Evolutionary conservation across 768 basidiomycete species (phyloP).

Genomic region (Phaeotremella fagi): DNA sequence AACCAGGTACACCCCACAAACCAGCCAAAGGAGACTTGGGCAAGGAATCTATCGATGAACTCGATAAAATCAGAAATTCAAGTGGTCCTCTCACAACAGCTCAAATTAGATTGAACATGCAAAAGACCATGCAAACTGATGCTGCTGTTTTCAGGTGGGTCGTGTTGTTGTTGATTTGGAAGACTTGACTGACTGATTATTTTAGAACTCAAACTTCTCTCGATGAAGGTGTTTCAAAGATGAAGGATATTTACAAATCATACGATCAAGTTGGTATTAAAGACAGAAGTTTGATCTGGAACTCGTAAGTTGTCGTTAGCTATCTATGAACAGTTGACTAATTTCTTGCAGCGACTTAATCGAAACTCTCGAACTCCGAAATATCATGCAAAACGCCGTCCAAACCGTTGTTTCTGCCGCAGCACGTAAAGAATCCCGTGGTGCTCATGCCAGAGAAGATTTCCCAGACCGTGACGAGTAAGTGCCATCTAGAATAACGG

Average conservation of each 20-base stretch:
- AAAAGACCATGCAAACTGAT: slow-evolving; percentile 97
- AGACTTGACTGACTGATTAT: neutral
- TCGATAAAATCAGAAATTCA: slow-evolving; percentile 73
- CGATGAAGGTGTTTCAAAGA: slow-evolving; percentile 86
- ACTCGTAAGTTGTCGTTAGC: slow-evolving; percentile 65
- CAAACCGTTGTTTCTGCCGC: slow-evolving; percentile 80
- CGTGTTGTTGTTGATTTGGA: neutral
- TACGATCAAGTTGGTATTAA: slow-evolving; percentile 91
- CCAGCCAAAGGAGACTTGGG: slow-evolving; percentile 80
- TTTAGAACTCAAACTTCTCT: slow-evolving; percentile 75
- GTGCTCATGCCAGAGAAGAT: slow-evolving; percentile 98
- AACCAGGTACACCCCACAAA: slow-evolving; percentile 87
- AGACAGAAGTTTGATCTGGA: slow-evolving; percentile 99
- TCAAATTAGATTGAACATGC: slow-evolving; percentile 89
- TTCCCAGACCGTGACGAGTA: slow-evolving; percentile 94
- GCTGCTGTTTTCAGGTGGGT: slow-evolving; percentile 85
- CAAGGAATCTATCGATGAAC: slow-evolving; percentile 71
- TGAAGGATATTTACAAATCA: slow-evolving; percentile 78
- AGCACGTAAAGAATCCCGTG: slow-evolving; percentile 93
- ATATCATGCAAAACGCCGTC: slow-evolving; percentile 87
- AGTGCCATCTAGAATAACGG: too few relatives aligned
- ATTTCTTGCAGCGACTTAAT: slow-evolving; percentile 69
- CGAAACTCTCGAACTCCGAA: slow-evolving; percentile 94
- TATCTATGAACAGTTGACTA: neutral
- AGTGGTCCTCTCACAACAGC: slow-evolving; percentile 80